Evolutionary conservation across 108 stramenopile species (phyloP), one percentile per base, ranked within the genome.

Genomic region (Fragilariopsis cylindrus): DNA sequence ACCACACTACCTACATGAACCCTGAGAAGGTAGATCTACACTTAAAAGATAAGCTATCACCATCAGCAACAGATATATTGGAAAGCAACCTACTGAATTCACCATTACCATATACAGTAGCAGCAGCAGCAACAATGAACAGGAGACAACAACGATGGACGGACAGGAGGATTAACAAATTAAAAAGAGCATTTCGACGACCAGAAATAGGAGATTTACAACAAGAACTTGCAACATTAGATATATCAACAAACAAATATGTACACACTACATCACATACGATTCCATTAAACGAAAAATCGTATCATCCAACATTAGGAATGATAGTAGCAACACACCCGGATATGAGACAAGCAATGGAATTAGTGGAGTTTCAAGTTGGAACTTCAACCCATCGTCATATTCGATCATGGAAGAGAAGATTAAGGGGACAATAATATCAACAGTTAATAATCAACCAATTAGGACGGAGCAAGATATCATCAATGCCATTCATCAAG

Each of bases 371-470:
- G 19, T 21, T 57, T 15, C 7, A 57, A 57, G 56, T 57, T 15
- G 56, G 56, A 21, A 57, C 56, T 0, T 21, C 21, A 13, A 21
- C 56, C 6, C 13, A 15, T 15, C 5, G 19, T 0, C 56, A 21
- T 49, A 53, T 69, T 3, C 68, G 7, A 3, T 7, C 15, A 30
- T 71, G 56, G 56, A 71, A 71, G 57, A 41, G 56, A 3, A 57
- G 56, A 57, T 30, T 71, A 55, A 44, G 48, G 1, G 71, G 1
- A 57, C 44, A 4, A 71, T 40, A 42, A 46, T 71, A 5, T 13
- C 42, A 15, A 56, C n/a, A 52, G 46, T 71, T 1, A 55, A 56
- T 1, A 19, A 11, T 0, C 1, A 18, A 65, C 42, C 45, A 8
- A 30, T 46, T 12, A 7, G 5, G 7, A 21, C 7, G 45, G 21